Base-by-base conservation (phyloP, 345 rosid genomes). In the Tarenaya hassleriana region DNA sequence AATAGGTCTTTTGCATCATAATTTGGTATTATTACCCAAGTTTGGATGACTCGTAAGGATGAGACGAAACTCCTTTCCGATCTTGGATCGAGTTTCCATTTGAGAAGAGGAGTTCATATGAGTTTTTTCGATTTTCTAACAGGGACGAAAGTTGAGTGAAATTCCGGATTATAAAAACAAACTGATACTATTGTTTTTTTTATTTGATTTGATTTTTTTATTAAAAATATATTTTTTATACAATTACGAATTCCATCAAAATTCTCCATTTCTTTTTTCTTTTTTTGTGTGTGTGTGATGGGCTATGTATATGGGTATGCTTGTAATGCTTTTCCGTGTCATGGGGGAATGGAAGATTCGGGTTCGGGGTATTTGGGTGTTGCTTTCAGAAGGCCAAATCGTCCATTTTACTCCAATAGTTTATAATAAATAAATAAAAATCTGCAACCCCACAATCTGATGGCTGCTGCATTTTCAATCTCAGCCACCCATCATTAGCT, bases 391-490 rank as follows among this genome's bases (percentile, higher is more conserved):
- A 21, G 39, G 50, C 53, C 33, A 50, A 66, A 41, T 52, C 42
- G 40, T 33, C 70, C 55, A 58, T 33, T 66, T n/a, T n/a, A n/a
- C 50, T 53, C 56, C 45, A 52, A 59, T 52, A 46, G 46, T 33
- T 18, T 33, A 58, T 59, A 59, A n/a, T n/a, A n/a, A n/a, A n/a
- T n/a, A n/a, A n/a, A n/a, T 40, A 52, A 59, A 59, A 47, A 58
- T 66, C 65, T 40, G 8, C 55, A 52, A n/a, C 65, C 58, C 61
- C 65, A 66, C 56, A 59, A 59, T 34, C 16, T 8, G 56, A 66
- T 29, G 59, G 65, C 56, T 47, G 59, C 65, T 53, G 12, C 50
- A 50, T 42, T 39, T 42, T n/a, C 29, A 7, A 66, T 66, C 39
- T 59, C 16, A 16, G 41, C 61, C 61, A 27, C 41, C 51, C 42